Percentiles rank a stretch among this genome's conserved stretches.
Evolutionary conservation across 805 yeast genomes (phyloP).

Genomic region (Grigorovia humatica): DNA sequence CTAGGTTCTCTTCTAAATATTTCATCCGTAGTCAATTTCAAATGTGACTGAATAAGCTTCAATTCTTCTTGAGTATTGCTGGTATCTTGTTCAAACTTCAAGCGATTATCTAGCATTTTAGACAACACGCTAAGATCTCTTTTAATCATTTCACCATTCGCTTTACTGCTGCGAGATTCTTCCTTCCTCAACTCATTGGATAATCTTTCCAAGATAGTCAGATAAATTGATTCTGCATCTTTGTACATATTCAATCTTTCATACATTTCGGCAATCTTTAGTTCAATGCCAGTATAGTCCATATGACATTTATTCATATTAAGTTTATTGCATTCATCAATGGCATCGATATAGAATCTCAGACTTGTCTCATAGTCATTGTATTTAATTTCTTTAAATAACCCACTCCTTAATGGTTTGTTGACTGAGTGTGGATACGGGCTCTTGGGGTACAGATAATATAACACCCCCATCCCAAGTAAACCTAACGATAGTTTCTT

Average conservation of each 20-base stretch:
- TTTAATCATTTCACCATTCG: slow-evolving; percentile 42
- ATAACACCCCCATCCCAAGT: slow-evolving; percentile 31
- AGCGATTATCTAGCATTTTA: slow-evolving; percentile 32
- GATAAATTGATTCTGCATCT: slow-evolving; percentile 56
- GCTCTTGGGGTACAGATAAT: slow-evolving; percentile 49
- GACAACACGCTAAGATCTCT: slow-evolving; percentile 57
- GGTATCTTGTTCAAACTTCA: slow-evolving; percentile 33
- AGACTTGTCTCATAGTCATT: slow-evolving; percentile 49
- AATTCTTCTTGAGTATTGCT: slow-evolving; percentile 38
- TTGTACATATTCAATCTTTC: slow-evolving; percentile 51
- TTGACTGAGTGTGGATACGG: slow-evolving; percentile 66
- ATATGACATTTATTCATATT: slow-evolving; percentile 47
- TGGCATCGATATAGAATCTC: slow-evolving; percentile 60
- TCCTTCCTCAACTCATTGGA: slow-evolving; percentile 36
- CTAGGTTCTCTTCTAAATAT: slow-evolving; percentile 2
- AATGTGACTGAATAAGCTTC: slow-evolving; percentile 40
- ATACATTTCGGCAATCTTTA: slow-evolving; percentile 77
- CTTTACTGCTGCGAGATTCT: neutral
- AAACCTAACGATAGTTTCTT: slow-evolving; percentile 15
- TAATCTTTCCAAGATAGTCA: slow-evolving; percentile 48
- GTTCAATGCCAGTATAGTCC: slow-evolving; percentile 79
- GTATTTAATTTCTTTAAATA: slow-evolving; percentile 70
- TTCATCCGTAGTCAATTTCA: slow-evolving; percentile 51
- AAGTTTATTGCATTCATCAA: slow-evolving; percentile 47
- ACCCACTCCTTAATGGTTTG: slow-evolving; percentile 54